Conservation (phyloP, 2,329 filamentous ascomycete species). For the Cordyceps fumosorosea region DNA sequence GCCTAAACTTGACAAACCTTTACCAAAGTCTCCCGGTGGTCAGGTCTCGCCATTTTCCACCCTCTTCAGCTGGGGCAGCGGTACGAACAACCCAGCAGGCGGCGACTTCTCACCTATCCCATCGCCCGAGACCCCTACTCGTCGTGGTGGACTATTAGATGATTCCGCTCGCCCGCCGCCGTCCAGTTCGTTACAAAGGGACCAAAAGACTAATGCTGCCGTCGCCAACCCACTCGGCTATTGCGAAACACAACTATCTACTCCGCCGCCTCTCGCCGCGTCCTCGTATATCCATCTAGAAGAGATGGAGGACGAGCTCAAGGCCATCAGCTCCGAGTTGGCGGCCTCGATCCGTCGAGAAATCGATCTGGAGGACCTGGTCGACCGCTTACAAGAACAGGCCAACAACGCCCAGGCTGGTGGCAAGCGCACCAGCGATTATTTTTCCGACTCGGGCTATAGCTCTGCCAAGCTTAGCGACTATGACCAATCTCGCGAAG, state of each 20-base stretch:
- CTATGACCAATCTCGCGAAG: conserved; percentile 54
- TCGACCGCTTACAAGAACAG: conserved; percentile 82
- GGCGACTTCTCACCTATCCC: conserved; percentile 49
- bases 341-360: conserved; percentile 89
- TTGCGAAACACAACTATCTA: conserved; percentile 45
- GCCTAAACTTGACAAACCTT: conserved; percentile 45
- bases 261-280: conserved; percentile 35
- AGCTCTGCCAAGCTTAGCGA: conserved; percentile 76
- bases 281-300: conserved; percentile 53
- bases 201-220: conserved; percentile 34
- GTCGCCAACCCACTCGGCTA: conserved; percentile 40
- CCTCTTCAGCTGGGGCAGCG: conserved; percentile 47
- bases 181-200: conserved; percentile 26
- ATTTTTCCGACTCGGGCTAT: conserved; percentile 93
- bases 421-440: conserved; percentile 83
- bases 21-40: conserved; percentile 46
- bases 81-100: conserved; percentile 16
- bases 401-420: conserved; percentile 49
- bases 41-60: conserved; percentile 42
- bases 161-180: conserved; percentile 23
- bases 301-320: conserved; percentile 90
- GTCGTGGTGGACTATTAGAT: conserved; percentile 27
- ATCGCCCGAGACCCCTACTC: conserved; percentile 42
- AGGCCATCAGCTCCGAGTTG: conserved; percentile 87
- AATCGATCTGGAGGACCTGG: conserved; percentile 92